Evolutionary conservation across 176 grass and related monocot species (phyloP).

Genomic region (Phyllostachys edulis): DNA sequence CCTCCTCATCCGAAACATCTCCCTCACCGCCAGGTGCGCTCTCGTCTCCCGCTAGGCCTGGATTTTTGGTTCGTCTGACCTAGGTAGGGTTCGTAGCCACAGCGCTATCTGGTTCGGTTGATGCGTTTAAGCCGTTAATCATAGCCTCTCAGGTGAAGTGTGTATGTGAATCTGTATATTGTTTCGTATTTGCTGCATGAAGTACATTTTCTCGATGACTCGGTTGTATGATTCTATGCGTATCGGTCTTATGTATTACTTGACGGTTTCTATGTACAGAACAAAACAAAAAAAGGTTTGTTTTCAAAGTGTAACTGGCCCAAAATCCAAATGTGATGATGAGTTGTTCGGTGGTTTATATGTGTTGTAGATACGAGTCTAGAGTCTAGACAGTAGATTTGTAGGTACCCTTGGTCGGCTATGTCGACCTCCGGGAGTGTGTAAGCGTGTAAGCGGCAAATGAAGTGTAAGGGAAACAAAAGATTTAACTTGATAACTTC

Average conservation of each 20-base stretch:
- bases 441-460: too few relatives aligned
- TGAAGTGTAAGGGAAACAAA: too few relatives aligned
- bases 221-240: background rate
- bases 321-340: background rate
- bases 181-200: background rate
- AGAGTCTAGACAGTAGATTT: too few relatives aligned
- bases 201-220: background rate
- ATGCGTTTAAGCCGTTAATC: background rate
- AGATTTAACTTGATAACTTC: too few relatives aligned
- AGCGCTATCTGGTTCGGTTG: background rate
- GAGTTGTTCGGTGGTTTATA: background rate
- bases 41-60: background rate
- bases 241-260: background rate
- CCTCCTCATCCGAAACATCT: conserved; percentile 68
- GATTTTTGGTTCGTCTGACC: background rate
- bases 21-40: conserved; percentile 53
- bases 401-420: too few relatives aligned
- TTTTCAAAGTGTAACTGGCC: background rate
- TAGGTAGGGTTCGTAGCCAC: conserved; percentile 14
- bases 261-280: background rate
- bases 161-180: background rate
- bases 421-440: too few relatives aligned
- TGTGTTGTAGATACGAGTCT: background rate
- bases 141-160: background rate
- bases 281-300: background rate